Base-by-base conservation (phyloP, 257 asterid species). In the Fraxinus americana region DNA sequence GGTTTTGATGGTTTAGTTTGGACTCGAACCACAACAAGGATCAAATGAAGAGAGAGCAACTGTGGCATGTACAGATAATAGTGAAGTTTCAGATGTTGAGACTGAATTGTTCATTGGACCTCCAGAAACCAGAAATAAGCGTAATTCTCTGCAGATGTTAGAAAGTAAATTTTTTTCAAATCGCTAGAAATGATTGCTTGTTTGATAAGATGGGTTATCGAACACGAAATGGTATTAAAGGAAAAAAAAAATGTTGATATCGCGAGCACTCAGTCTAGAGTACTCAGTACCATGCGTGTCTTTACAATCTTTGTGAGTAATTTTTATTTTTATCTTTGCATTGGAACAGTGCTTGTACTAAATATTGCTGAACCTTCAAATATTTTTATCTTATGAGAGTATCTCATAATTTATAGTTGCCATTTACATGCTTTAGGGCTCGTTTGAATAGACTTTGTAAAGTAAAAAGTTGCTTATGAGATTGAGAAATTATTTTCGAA, bases 101-200 rank as follows among this genome's bases (percentile, higher is more conserved):
- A 95, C 99, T 7, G 97, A 91, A 34, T 63, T 95, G 86, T 89
- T 89, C 86, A 95, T 95, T 30, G 99, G 98, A 23, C 90, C 71
- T 7, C 99, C 98, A 0, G 93, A 91, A 83, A 75, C 84, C 38
- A 88, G 96, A 87, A 77, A 68, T 21, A 89, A 85, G 84, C 96
- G 84, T 39, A 63, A 27, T 48, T 48, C n/a, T 14, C 59, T 48
- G 5, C 59, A 48, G 59, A 48, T 48, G 57, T 14, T 7, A 48
- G 4, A 13, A 45, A 45, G 5, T 12, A 0, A 3, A 0, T 11
- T 43, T 43, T 43, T 43, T 48, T 4, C n/a, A 0, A 48, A 48
- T 16, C 21, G 59, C 14, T 48, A 48, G 21, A 4, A 48, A 13
- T 5, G 59, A 48, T 48, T 4, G n/a, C 59, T 48, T 48, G 59